phyloP scores from a whole-genome alignment of 805 yeast genomes.

The Candida maesae region DNA sequence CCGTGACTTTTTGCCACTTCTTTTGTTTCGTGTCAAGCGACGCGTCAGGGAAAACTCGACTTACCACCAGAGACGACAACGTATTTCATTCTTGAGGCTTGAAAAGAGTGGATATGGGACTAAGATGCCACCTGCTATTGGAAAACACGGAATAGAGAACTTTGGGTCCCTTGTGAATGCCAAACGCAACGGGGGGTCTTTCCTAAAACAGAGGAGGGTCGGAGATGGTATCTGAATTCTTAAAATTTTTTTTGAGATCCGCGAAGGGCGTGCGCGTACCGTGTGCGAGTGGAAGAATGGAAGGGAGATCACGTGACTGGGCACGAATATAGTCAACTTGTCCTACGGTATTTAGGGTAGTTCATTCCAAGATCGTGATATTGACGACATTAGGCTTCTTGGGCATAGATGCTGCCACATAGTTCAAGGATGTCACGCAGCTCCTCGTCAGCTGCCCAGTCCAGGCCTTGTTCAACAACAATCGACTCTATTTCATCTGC shows the following conservation, averaged over 20 bases:
- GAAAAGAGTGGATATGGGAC: background rate
- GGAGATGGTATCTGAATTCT: no score
- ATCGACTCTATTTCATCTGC: conserved; percentile 27
- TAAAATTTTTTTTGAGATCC: background rate
- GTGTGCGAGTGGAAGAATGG: background rate
- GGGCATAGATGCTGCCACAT: conserved; percentile 9
- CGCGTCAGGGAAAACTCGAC: conserved; percentile 8
- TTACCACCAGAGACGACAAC: conserved; percentile 96
- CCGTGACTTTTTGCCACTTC: no score
- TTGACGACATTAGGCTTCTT: no score
- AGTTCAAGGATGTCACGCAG: conserved; percentile 27
- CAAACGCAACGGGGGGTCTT: conserved; percentile 17
- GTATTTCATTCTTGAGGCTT: conserved; percentile 70
- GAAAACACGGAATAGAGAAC: conserved; percentile 1
- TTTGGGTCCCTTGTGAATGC: conserved; percentile 4
- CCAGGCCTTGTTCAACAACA: conserved; percentile 32
- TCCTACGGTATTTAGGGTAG: no score
- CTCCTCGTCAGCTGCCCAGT: conserved; percentile 30
- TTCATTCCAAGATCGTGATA: no score
- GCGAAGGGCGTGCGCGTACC: background rate
- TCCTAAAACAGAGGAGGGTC: background rate
- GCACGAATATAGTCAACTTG: no score
- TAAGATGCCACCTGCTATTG: conserved; percentile 5
- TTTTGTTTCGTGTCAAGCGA: background rate
- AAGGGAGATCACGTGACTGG: no score